These are phyloP conservation scores for Tulasnella sp. DNA, from an alignment of 768 basidiomycete genomes.

Conservation along the genomic window DNA sequence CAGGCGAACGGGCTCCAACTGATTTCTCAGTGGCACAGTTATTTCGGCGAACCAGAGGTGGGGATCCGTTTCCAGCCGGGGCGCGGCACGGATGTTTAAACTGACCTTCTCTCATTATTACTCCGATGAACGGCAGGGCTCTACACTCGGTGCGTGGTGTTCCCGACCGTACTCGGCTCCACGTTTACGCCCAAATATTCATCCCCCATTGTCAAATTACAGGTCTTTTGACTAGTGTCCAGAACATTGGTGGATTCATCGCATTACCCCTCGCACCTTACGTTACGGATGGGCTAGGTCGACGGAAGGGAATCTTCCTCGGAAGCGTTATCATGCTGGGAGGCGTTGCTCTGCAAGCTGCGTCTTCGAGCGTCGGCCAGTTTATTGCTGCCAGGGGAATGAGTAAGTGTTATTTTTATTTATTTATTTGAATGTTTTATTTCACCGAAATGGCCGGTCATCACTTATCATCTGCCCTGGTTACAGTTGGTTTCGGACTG, in stretches of 20 bases:
- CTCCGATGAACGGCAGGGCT: too few species aligned
- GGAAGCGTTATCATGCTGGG: constrained; percentile 55
- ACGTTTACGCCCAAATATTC: too few species aligned
- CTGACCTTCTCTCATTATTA: too few species aligned
- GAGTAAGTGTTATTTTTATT: constrained; percentile 19
- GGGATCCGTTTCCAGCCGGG: constrained; percentile 23
- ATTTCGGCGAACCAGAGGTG: constrained; percentile 47
- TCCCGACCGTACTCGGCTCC: background rate
- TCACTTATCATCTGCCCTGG: background rate
- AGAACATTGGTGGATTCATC: constrained; percentile 24
- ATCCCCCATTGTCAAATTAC: too few species aligned
- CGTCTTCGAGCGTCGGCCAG: constrained; percentile 36
- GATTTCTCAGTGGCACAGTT: constrained; percentile 48
- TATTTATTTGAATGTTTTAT: background rate
- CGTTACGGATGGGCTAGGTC: constrained; percentile 49
- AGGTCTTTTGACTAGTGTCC: constrained; percentile 12
- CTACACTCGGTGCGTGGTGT: background rate
- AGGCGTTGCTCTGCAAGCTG: constrained; percentile 47
- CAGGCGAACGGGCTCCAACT: constrained; percentile 49
- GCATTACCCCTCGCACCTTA: constrained; percentile 53
- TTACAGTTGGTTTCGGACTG: constrained; percentile 51
- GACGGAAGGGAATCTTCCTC: constrained; percentile 46
- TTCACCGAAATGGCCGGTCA: background rate
- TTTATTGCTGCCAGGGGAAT: constrained; percentile 50
- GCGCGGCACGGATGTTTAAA: too few species aligned